Conservation (phyloP, 2,329 filamentous ascomycete species). For the Colletotrichum eremochloae region DNA sequence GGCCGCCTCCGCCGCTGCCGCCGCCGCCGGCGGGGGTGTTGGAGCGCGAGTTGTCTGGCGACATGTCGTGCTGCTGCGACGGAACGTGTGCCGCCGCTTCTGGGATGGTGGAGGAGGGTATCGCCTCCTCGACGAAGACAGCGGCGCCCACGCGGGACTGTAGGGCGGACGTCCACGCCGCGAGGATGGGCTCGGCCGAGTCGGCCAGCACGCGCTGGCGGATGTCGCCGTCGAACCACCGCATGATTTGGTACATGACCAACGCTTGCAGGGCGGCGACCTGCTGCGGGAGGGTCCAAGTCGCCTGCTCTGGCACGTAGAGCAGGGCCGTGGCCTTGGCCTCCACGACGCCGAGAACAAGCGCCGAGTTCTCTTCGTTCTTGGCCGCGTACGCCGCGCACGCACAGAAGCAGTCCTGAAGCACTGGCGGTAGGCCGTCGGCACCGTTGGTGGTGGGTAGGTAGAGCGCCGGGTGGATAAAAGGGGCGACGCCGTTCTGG, state of each 20-base stretch:
- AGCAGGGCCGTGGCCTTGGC: slow-evolving; percentile 44
- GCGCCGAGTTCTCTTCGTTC: slow-evolving; percentile 45
- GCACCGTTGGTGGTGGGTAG: slow-evolving; percentile 37
- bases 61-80: slow-evolving; percentile 25
- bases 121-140: slow-evolving; percentile 36
- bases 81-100: slow-evolving; percentile 11
- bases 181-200: slow-evolving; percentile 41
- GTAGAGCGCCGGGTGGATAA: slow-evolving; percentile 49
- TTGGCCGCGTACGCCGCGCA: slow-evolving; percentile 46
- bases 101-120: slow-evolving; percentile 21
- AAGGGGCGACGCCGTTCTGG: slow-evolving; percentile 45
- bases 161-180: slow-evolving; percentile 42
- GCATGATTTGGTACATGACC: slow-evolving; percentile 46
- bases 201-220: slow-evolving; percentile 45
- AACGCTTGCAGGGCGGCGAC: slow-evolving; percentile 44
- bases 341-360: slow-evolving; percentile 46
- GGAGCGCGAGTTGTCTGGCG: slow-evolving; percentile 33
- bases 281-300: slow-evolving; percentile 43
- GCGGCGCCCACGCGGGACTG: slow-evolving; percentile 38
- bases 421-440: slow-evolving; percentile 44
- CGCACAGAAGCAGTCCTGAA: slow-evolving; percentile 49
- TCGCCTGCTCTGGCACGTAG: slow-evolving; percentile 39
- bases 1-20: slow-evolving; percentile 1
- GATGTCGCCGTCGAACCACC: slow-evolving; percentile 45
- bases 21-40: slow-evolving; percentile 25